phyloP scores from a whole-genome alignment of 129 eudicot species.

The Lonicera japonica region DNA sequence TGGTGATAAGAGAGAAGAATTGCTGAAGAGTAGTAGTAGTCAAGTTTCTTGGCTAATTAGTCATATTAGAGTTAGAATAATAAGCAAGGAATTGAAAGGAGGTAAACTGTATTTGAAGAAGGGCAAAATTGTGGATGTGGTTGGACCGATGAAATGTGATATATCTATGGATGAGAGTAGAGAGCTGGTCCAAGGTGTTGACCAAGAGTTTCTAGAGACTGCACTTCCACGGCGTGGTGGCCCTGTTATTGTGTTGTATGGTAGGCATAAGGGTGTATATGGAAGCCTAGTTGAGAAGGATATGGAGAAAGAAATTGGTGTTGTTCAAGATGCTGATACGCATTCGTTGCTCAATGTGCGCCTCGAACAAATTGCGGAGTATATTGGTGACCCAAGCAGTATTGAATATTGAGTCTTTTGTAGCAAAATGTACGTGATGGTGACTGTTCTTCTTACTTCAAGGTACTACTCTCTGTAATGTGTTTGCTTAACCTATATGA shows the following conservation, averaged over 20 bases:
- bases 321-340: conserved; percentile 81
- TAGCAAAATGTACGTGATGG: no score
- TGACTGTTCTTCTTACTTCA: not conserved
- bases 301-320: conserved; percentile 65
- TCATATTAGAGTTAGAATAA: conserved; percentile 69
- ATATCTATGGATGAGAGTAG: conserved; percentile 62
- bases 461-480: conserved; percentile 11
- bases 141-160: conserved; percentile 79
- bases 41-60: conserved; percentile 53
- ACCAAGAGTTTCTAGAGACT: conserved; percentile 69
- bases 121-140: conserved; percentile 86
- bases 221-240: conserved; percentile 83
- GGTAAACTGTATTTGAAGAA: conserved; percentile 71
- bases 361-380: conserved; percentile 89
- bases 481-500: not conserved
- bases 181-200: conserved; percentile 79
- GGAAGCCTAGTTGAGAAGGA: conserved; percentile 69
- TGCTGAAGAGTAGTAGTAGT: conserved; percentile 7
- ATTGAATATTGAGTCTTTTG: conserved; percentile 51
- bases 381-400: conserved; percentile 73
- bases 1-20: conserved; percentile 25
- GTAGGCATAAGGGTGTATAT: conserved; percentile 78
- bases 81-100: conserved; percentile 63
- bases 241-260: conserved; percentile 65
- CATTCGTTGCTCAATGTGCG: conserved; percentile 52